phyloP scores from a whole-genome alignment of 129 eudicot genomes.

The Deinandra increscens region DNA sequence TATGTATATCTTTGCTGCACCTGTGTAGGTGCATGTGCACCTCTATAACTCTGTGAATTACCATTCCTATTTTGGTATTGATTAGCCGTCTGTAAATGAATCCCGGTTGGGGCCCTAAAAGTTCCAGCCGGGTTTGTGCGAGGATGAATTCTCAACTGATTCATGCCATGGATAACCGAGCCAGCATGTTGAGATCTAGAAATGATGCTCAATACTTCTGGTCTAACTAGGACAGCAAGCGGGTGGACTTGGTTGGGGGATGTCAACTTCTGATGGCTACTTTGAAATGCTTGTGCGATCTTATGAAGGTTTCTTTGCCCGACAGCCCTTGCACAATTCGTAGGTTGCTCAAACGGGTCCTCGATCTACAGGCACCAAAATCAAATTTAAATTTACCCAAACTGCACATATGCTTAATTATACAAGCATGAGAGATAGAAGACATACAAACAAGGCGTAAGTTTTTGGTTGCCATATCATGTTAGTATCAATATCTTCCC shows the following conservation, averaged over 20 bases:
- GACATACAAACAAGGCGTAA: slow-evolving; percentile 66
- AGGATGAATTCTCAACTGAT: slow-evolving; percentile 22
- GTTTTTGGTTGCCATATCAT: slow-evolving; percentile 89
- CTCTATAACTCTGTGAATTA: slow-evolving; percentile 25
- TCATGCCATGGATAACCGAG: slow-evolving; percentile 20
- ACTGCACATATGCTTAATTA: not conserved
- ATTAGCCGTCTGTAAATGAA: slow-evolving; percentile 12
- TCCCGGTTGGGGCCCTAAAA: slow-evolving; percentile 15
- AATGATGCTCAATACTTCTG: slow-evolving; percentile 40
- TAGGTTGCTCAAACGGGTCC: slow-evolving; percentile 96
- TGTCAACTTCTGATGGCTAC: slow-evolving; percentile 38
- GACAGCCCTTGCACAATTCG: slow-evolving; percentile 76
- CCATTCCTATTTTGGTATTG: slow-evolving; percentile 24
- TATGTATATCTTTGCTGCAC: slow-evolving; percentile 21
- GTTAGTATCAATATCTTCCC: slow-evolving; percentile 69
- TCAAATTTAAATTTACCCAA: not conserved
- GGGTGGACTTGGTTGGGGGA: slow-evolving; percentile 36
- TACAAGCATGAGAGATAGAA: slow-evolving; percentile 34
- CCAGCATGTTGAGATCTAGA: slow-evolving; percentile 33
- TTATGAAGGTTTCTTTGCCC: slow-evolving; percentile 42
- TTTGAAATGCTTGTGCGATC: slow-evolving; percentile 50
- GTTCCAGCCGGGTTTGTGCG: slow-evolving; percentile 24
- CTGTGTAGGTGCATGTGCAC: slow-evolving; percentile 28
- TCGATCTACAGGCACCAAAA: slow-evolving; percentile 50
- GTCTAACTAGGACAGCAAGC: slow-evolving; percentile 45